Evolutionary conservation across 2,329 filamentous ascomycete species (phyloP).

Genomic region (Scedosporium apiospermum): DNA sequence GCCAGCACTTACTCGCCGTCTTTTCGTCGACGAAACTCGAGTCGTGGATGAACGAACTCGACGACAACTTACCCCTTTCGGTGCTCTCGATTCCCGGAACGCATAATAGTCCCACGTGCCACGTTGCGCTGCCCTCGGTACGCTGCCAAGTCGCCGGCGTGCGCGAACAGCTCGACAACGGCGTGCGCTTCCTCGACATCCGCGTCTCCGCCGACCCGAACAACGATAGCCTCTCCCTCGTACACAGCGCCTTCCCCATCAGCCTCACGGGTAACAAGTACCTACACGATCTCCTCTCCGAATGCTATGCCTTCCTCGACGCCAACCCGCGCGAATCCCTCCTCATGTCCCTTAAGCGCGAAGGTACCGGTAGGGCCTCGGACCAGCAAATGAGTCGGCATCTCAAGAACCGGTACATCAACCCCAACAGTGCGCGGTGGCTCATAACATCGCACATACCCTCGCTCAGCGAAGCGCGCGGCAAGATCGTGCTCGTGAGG

Average conservation of each 20-base stretch:
- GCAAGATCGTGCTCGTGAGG: conserved; percentile 75
- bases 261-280: conserved; percentile 73
- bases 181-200: conserved; percentile 90
- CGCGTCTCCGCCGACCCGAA: conserved; percentile 51
- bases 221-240: conserved; percentile 65
- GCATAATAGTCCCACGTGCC: conserved; percentile 83
- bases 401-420: conserved; percentile 63
- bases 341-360: conserved; percentile 81
- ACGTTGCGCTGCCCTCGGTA: conserved; percentile 81
- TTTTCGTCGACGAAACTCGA: conserved; percentile 61
- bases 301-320: conserved; percentile 66
- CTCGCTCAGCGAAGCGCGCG: conserved; percentile 66
- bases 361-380: conserved; percentile 71
- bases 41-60: conserved; percentile 73
- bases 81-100: conserved; percentile 87
- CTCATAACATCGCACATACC: conserved; percentile 71
- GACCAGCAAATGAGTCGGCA: conserved; percentile 71
- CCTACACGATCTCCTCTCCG: conserved; percentile 62
- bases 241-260: conserved; percentile 85
- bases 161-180: conserved; percentile 72
- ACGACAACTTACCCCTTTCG: conserved; percentile 63
- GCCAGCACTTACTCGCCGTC: conserved; percentile 48
- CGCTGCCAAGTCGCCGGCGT: conserved; percentile 81
- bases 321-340: conserved; percentile 72
- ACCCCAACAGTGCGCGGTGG: conserved; percentile 52